Conservation (phyloP, 257 asterid genomes). For the Penstemon eatonii region DNA sequence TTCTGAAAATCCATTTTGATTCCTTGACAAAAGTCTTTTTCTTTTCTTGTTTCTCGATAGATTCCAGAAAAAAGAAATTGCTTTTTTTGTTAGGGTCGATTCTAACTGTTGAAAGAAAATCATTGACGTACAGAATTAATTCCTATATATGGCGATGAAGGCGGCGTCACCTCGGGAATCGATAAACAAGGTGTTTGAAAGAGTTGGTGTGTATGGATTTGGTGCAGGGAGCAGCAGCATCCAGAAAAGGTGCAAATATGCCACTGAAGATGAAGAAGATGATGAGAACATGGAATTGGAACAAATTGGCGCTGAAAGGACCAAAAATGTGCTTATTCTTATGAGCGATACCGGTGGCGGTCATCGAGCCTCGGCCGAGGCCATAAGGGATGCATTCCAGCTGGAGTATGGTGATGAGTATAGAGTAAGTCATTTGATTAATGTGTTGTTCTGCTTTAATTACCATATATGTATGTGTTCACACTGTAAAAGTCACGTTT, state of each 20-base stretch:
- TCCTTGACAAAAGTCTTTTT: background rate
- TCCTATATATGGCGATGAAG: slow-evolving; percentile 41
- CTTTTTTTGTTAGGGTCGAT: background rate
- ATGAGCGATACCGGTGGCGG: slow-evolving; percentile 99
- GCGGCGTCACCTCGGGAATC: slow-evolving; percentile 67
- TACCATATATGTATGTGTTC: too few relatives aligned
- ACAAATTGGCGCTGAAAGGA: slow-evolving; percentile 91
- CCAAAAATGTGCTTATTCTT: slow-evolving; percentile 80
- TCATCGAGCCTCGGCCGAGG: slow-evolving; percentile 61
- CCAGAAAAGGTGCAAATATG: slow-evolving; percentile 59
- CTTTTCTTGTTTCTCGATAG: background rate
- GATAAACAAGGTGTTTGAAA: slow-evolving; percentile 68
- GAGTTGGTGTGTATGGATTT: slow-evolving; percentile 73
- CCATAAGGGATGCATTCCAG: slow-evolving; percentile 50
- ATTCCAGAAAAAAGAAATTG: background rate
- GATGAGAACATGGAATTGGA: slow-evolving; percentile 76
- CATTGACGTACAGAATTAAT: too few relatives aligned
- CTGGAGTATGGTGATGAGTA: slow-evolving; percentile 52
- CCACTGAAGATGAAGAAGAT: slow-evolving; percentile 51
- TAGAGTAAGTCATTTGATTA: slow-evolving; percentile 24
- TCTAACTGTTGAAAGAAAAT: background rate
- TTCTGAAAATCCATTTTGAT: background rate
- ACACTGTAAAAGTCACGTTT: too few relatives aligned
- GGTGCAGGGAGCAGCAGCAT: slow-evolving; percentile 47
- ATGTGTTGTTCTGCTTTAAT: too few relatives aligned